A percentile compares a stretch with the other conserved stretches of the same genome.
These are phyloP conservation scores for Pseudohalonectria lignicola DNA, from an alignment of 2,329 filamentous ascomycete species.

Conservation along the genomic window DNA sequence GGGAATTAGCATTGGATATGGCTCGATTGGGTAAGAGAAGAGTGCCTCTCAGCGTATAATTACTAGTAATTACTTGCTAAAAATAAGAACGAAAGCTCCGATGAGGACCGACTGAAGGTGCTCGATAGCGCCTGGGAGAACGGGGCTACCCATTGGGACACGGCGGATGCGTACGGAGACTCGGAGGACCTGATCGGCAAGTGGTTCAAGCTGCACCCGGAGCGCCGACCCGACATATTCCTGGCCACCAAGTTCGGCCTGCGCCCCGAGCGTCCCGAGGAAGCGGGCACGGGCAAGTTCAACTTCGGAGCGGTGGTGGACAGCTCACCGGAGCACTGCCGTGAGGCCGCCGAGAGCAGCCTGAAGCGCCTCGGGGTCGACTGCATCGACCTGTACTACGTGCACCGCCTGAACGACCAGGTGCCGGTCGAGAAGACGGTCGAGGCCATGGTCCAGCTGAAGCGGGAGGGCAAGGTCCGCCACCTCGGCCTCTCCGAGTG, in stretches of 20 bases:
- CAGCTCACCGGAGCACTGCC: constrained; percentile 17
- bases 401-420: constrained; percentile 34
- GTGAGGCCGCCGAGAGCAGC: constrained; percentile 16
- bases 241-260: constrained; percentile 10
- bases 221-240: constrained; percentile 4
- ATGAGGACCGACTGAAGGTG: constrained; percentile 29
- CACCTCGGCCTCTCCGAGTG: constrained; percentile 44
- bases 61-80: too few species aligned
- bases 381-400: constrained; percentile 44
- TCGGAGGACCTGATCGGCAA: constrained; percentile 4
- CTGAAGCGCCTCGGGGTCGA: constrained; percentile 35
- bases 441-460: constrained; percentile 31
- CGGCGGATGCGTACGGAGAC: constrained; percentile 8
- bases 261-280: constrained; percentile 16
- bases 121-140: constrained; percentile 31
- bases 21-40: constrained; percentile 9
- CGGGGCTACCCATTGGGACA: constrained; percentile 32
- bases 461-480: constrained; percentile 42
- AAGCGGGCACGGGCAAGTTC: constrained; percentile 14
- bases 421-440: constrained; percentile 36
- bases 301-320: constrained; percentile 16
- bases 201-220: constrained; percentile 5
- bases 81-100: constrained; percentile 9
- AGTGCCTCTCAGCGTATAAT: not conserved
- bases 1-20: constrained; percentile 30